Evolutionary conservation across 768 basidiomycete species (phyloP), one percentile per base, ranked within the genome.

Genomic region (Candolleomyces eurysporus): DNA sequence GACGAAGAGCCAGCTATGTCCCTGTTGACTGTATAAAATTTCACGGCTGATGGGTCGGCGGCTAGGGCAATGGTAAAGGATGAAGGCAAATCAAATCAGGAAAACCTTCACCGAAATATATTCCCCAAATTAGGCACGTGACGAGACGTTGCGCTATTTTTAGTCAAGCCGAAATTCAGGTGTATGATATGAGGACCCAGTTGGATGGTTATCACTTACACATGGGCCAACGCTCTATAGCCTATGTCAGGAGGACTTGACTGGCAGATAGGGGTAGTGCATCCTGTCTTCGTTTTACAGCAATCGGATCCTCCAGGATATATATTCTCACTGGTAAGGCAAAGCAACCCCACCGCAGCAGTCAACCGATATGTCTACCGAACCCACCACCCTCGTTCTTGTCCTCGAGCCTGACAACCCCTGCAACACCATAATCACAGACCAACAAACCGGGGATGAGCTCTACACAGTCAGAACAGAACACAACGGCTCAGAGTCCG

Each of bases 1-100:
- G 94, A 90, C 0, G 94, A 91, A 0, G 93, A 93, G 9, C 92
- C 90, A 0, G 91, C 85, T 5, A 89, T 84, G 10, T 93, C 88
- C 19, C 96, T 96, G 69, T 98, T 98, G 68, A 98, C 95, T 21
- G 95, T 97, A 79, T 98, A 98, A 40, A 96, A 54, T 46, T 26
- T 3, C 21, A 4, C 16, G 58, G 67, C 67, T 31, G 61, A 9
- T 46, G 13, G 45, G 61, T 60, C 76, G 40, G 61, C 61, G 21
- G 62, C 66, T 68, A 69, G 69, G 30, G 52, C 8, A 2, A n/a
- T 31, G 32, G 32, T 31, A 39, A 7, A 31, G 32, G 52, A 26
- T 16, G 4, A 32, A 53, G 7, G 16, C 32, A 5, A 13, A 32
- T 36, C 4, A n/a, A 53, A 53, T 53, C 19, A 48, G 46, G 9